Evolutionary conservation across 2,329 filamentous ascomycete species (phyloP), one percentile per base, ranked within the genome.

Genomic region (Rhynchosporium graminicola): DNA sequence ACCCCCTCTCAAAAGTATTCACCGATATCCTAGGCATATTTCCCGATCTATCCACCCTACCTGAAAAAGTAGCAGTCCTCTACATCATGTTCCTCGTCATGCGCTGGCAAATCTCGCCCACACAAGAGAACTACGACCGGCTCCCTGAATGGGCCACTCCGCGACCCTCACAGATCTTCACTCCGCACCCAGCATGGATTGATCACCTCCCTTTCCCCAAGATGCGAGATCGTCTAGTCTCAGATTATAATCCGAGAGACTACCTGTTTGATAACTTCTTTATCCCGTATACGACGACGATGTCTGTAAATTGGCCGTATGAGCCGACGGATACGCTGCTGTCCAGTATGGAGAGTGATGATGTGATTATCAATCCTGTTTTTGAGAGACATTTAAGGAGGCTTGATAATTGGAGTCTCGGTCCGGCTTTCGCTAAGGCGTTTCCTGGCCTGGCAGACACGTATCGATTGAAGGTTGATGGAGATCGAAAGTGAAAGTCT

Each of bases 11-110:
- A 6, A 91, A 91, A 68, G 84, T 96, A 13, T 91, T 96, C 73
- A 93, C 90, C 47, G 91, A 96, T 74, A 92, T 96, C 63, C 80
- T 96, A 10, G 82, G 84, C 66, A 91, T 89, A n/a, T 96, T 96
- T 69, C 91, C 92, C 0, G 87, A 90, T 69, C 86, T 97, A 36
- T 84, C 83, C 3, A 82, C 81, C n/a, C 81, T 96, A 0, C 92
- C 92, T 0, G 92, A 96, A 76, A 88, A 90, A 70, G 86, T 96
- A 0, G 92, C 89, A 8, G 86, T 91, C 6, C 81, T 96, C 7
- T 96, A 93, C 74, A 79, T 89, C 72, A 96, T 96, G 90, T 96
- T 96, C 76, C 82, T 93, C 38, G 74, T 92, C 66, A 91, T 95
- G 87, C 84, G 88, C 47, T 97, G 92, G 91, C 87, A 91, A 73